A percentile compares a stretch with the other conserved stretches of the same genome.
These are phyloP conservation scores for Trametes polyzona DNA, from an alignment of 1,284 basidiomycete genomes.

Conservation along the genomic window DNA sequence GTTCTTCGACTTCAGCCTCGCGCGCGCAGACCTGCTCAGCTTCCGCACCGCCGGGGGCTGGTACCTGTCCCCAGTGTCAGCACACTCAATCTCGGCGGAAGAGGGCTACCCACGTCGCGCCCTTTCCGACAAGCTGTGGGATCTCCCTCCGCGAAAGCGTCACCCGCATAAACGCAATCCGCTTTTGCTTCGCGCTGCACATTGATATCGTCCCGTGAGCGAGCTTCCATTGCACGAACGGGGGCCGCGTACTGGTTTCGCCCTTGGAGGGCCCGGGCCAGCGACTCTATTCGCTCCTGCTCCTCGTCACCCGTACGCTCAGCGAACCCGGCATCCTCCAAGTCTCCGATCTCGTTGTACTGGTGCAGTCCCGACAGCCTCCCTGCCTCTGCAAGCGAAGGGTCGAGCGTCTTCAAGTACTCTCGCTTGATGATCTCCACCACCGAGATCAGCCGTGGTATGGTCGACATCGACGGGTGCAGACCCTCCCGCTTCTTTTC, in stretches of 20 bases:
- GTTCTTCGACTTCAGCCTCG: slow-evolving; percentile 53
- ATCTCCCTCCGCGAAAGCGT: slow-evolving; percentile 62
- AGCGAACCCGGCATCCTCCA: slow-evolving; percentile 47
- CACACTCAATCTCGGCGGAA: background rate
- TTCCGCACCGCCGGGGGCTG: slow-evolving; percentile 57
- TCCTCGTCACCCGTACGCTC: slow-evolving; percentile 30
- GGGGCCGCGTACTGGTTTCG: slow-evolving; percentile 61
- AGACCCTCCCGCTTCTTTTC: slow-evolving; percentile 21
- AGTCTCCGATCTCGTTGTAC: slow-evolving; percentile 72
- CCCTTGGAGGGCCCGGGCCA: slow-evolving; percentile 45
- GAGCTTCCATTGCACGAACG: too few relatives aligned
- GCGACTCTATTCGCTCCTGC: slow-evolving; percentile 40
- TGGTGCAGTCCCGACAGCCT: slow-evolving; percentile 65
- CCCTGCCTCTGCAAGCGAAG: slow-evolving; percentile 38
- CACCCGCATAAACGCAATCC: slow-evolving; percentile 76
- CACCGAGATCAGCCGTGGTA: slow-evolving; percentile 74
- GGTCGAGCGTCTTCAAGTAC: slow-evolving; percentile 58
- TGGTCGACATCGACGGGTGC: slow-evolving; percentile 46
- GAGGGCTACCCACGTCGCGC: slow-evolving; percentile 54
- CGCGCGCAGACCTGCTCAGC: slow-evolving; percentile 60
- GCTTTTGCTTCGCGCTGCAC: slow-evolving; percentile 48
- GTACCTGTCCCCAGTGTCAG: slow-evolving; percentile 44
- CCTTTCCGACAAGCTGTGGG: slow-evolving; percentile 43
- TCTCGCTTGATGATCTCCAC: slow-evolving; percentile 87
- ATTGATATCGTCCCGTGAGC: too few relatives aligned